Evolutionary conservation across 345 rosid species (phyloP).

Genomic region (Rhizophora apiculata): DNA sequence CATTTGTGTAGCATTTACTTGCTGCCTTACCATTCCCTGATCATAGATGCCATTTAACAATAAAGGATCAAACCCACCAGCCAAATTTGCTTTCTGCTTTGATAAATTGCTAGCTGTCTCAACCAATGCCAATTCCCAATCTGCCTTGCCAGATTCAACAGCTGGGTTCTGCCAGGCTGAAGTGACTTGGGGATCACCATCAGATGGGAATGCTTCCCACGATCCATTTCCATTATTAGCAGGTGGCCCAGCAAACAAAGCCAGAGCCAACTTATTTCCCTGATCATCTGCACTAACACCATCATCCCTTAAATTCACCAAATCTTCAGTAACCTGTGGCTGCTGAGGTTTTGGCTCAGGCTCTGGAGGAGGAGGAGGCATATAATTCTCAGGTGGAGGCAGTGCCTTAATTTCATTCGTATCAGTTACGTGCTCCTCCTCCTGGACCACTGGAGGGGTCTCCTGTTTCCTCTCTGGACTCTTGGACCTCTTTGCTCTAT

Average conservation of each 20-base stretch:
- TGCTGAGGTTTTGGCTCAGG: conserved; percentile 44
- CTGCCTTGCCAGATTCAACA: conserved; percentile 70
- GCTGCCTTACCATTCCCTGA: conserved; percentile 77
- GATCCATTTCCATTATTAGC: conserved; percentile 47
- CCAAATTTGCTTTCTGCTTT: conserved; percentile 64
- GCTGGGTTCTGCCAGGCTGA: conserved; percentile 90
- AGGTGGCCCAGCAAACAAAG: conserved; percentile 62
- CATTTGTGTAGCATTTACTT: conserved; percentile 44
- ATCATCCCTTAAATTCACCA: conserved; percentile 81
- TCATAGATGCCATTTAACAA: conserved; percentile 89
- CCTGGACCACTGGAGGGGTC: conserved; percentile 41
- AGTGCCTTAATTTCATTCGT: conserved; percentile 77
- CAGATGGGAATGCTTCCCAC: conserved; percentile 81
- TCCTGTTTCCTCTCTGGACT: conserved; percentile 65
- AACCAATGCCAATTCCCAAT: conserved; percentile 93
- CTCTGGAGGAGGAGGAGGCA: conserved; percentile 47
- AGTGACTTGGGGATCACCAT: conserved; percentile 54
- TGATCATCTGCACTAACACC: conserved; percentile 61
- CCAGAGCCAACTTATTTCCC: conserved; percentile 73
- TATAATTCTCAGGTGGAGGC: conserved; percentile 64
- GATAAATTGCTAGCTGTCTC: conserved; percentile 74
- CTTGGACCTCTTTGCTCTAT: conserved; percentile 66
- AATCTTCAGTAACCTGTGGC: conserved; percentile 58
- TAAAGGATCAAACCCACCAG: conserved; percentile 82
- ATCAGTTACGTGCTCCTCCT: conserved; percentile 39